These are phyloP conservation scores for Podospora sp. DNA, from an alignment of 495 filamentous ascomycete species.

Conservation along the genomic window DNA sequence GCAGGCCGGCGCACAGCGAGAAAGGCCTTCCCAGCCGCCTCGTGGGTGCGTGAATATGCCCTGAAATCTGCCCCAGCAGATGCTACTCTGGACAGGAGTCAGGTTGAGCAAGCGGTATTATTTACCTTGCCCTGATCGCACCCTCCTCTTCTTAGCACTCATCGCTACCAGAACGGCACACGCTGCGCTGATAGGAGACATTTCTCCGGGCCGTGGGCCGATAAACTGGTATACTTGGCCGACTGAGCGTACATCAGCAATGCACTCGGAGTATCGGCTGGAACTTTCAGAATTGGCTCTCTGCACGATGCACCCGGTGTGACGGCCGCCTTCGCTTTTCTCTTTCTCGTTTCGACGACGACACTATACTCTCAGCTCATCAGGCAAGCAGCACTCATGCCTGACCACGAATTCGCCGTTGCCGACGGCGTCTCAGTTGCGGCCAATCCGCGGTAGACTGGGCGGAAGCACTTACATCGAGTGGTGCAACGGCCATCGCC, in stretches of 20 bases:
- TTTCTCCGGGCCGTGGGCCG: slow-evolving; percentile 1
- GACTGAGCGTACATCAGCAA: neutral
- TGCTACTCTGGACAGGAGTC: too few relatives aligned
- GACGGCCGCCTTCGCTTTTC: neutral
- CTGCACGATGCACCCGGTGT: neutral
- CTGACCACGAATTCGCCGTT: neutral
- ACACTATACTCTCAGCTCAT: neutral
- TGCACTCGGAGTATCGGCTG: neutral
- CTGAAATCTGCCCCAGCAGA: too few relatives aligned
- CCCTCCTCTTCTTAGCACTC: neutral
- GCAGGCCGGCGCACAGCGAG: neutral
- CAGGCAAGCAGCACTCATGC: neutral
- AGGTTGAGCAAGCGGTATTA: too few relatives aligned
- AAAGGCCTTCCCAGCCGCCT: neutral
- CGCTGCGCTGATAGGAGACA: slow-evolving; percentile 5
- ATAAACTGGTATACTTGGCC: neutral
- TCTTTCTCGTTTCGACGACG: neutral
- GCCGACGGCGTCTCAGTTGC: neutral
- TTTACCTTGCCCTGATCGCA: neutral
- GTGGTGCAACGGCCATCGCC: neutral
- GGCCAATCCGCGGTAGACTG: neutral
- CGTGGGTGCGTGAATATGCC: neutral
- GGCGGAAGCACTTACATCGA: neutral
- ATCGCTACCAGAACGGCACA: neutral
- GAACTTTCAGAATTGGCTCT: neutral